These are phyloP conservation scores for Beauveria scarabaeidicola DNA, from an alignment of 2,329 filamentous ascomycete species.

Conservation along the genomic window DNA sequence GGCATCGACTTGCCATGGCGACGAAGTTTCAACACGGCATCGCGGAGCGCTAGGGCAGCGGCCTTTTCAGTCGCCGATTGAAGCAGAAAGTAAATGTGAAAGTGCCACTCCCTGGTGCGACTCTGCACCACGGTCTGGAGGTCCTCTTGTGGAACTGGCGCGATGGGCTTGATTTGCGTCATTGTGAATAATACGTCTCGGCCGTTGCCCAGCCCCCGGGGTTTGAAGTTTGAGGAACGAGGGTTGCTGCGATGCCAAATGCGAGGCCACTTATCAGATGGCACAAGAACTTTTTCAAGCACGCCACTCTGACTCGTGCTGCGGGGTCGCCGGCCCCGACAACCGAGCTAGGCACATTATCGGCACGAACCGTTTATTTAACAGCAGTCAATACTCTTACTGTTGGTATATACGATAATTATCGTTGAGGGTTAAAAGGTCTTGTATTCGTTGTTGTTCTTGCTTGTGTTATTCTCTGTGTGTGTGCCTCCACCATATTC, in stretches of 20 bases:
- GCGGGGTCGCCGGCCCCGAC: neutral
- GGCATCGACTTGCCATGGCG: conserved; percentile 20
- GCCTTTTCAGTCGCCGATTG: conserved; percentile 24
- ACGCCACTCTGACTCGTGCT: neutral
- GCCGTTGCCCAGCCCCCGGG: neutral
- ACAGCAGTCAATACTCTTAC: too few species aligned
- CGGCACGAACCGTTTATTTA: neutral
- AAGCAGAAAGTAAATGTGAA: conserved; percentile 27
- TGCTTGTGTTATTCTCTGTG: too few species aligned
- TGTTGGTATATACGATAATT: too few species aligned
- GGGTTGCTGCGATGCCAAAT: neutral
- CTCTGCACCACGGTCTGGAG: conserved; percentile 22
- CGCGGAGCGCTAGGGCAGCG: conserved; percentile 24
- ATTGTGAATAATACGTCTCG: neutral
- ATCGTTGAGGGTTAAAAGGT: too few species aligned
- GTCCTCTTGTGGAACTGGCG: conserved; percentile 18
- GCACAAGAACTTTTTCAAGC: conserved; percentile 1
- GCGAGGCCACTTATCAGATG: conserved; percentile 6
- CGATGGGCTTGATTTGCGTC: conserved; percentile 7
- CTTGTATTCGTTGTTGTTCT: too few species aligned
- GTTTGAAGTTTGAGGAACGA: neutral
- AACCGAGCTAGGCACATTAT: neutral
- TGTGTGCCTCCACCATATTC: too few species aligned
- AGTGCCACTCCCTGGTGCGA: conserved; percentile 25
- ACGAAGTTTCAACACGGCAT: conserved; percentile 24